phyloP scores from a whole-genome alignment of 208 protist genomes.

The Wallacemonas sp. region DNA sequence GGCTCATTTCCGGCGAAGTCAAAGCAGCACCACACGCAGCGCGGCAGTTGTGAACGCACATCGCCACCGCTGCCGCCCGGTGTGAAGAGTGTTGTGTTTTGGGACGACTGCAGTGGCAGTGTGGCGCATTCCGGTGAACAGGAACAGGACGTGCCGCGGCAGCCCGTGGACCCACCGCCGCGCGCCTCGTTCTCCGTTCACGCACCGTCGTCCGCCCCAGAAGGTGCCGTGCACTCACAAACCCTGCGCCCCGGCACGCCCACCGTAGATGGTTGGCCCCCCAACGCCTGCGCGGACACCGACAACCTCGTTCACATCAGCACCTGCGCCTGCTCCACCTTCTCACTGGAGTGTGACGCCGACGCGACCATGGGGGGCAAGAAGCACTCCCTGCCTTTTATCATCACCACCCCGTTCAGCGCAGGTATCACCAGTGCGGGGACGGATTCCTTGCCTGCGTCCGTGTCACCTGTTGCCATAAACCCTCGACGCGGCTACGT shows the following conservation, averaged over 20 bases:
- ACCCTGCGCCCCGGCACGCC: not conserved
- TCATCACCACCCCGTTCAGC: not conserved
- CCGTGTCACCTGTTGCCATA: not conserved
- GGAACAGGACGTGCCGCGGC: too few species aligned
- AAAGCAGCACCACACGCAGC: too few species aligned
- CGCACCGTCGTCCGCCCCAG: not conserved
- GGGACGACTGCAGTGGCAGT: too few species aligned
- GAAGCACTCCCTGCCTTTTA: not conserved
- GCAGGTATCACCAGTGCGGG: not conserved
- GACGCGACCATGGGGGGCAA: not conserved
- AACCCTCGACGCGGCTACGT: slow-evolving; percentile 5
- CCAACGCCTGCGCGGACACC: not conserved
- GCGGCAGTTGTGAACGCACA: too few species aligned
- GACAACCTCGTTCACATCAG: not conserved
- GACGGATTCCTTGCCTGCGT: not conserved
- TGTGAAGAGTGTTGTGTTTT: too few species aligned
- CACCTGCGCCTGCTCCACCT: not conserved
- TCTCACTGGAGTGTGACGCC: not conserved
- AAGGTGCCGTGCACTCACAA: slow-evolving; percentile 1
- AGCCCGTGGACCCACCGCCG: not conserved
- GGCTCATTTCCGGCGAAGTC: too few species aligned
- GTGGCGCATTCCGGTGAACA: too few species aligned
- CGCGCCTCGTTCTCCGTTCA: not conserved
- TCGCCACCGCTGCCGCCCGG: too few species aligned
- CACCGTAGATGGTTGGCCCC: not conserved